Evolutionary conservation across 2,329 filamentous ascomycete species (phyloP).

Genomic region (Curvularia hawaiiensis): DNA sequence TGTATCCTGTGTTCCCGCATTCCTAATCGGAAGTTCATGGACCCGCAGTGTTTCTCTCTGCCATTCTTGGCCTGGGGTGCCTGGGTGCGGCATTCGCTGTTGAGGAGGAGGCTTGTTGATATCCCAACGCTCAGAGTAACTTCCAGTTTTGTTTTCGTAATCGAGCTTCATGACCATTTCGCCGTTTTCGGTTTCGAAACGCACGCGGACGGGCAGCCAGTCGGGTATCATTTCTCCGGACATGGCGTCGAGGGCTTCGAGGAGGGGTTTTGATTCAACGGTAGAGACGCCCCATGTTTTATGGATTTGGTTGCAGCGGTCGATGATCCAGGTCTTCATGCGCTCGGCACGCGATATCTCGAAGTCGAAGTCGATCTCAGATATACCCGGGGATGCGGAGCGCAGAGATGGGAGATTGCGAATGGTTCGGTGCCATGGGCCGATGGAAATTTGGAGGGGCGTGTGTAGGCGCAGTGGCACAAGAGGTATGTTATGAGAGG

Average conservation of each 20-base stretch:
- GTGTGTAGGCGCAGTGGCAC: constrained; percentile 37
- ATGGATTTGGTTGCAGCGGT: constrained; percentile 32
- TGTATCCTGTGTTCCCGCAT: background rate
- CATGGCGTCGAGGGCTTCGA: constrained; percentile 32
- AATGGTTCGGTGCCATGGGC: constrained; percentile 32
- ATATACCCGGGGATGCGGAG: background rate
- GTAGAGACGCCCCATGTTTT: constrained; percentile 28
- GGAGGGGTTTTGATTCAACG: constrained; percentile 26
- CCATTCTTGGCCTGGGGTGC: constrained; percentile 5
- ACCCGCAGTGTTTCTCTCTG: constrained; percentile 7
- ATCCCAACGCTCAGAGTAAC: constrained; percentile 13
- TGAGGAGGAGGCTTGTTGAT: constrained; percentile 12
- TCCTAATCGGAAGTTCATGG: constrained; percentile 8
- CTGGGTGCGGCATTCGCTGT: background rate
- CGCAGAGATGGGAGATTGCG: constrained; percentile 10
- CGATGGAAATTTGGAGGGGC: constrained; percentile 33
- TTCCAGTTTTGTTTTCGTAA: constrained; percentile 24
- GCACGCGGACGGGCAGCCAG: constrained; percentile 36
- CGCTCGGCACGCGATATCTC: constrained; percentile 21
- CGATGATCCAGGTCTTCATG: constrained; percentile 32
- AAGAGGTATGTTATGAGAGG: constrained; percentile 31
- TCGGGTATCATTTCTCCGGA: constrained; percentile 34
- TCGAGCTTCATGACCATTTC: constrained; percentile 40
- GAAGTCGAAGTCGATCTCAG: background rate
- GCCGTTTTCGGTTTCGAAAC: constrained; percentile 36